Evolutionary conservation across 257 asterid species (phyloP), one percentile per base, ranked within the genome.

Genomic region (Rehmannia glutinosa): DNA sequence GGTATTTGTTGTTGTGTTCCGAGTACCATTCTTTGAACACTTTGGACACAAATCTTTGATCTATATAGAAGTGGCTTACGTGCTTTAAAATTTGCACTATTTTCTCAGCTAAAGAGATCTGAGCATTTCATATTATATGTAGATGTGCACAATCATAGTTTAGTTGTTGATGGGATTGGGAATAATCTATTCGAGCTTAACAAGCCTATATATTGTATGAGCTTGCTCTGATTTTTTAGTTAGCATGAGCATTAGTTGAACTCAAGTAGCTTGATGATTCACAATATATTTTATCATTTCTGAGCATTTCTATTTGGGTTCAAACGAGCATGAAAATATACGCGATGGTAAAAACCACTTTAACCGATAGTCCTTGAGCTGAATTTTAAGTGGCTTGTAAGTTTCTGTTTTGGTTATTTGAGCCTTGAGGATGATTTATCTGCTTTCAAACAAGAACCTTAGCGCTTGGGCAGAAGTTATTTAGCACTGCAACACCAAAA

Each of bases 21-120:
- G 51, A 28, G 35, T 28, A 43, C 36, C 56, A 43, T 67, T 28
- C 11, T 51, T 25, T 54, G 23, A 24, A 19, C 21, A 42, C 59
- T 68, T 60, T 66, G 52, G 57, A 38, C 42, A 7, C 53, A 58
- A 73, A 59, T 24, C n/a, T 60, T 21, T 39, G 61, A 41, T 39
- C 56, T 62, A 28, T 60, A 6, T 39, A 8, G 7, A 28, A 33
- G 66, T 55, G 60, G 47, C 52, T 30, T 41, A 24, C 38, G 25
- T 72, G 51, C 33, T 53, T 4, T 49, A n/a, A 20, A 61, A 62
- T 36, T 36, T 24, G 11, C 8, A 33, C 16, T 38, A 30, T 27
- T 19, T 41, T 53, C 23, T 52, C 59, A 39, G 51, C 59, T 13
- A 16, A 16, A 35, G 12, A 49, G 43, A 56, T 45, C 42, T 46